Conservation (phyloP, 2,329 filamentous ascomycete species). For the Diaporthe batatas region DNA sequence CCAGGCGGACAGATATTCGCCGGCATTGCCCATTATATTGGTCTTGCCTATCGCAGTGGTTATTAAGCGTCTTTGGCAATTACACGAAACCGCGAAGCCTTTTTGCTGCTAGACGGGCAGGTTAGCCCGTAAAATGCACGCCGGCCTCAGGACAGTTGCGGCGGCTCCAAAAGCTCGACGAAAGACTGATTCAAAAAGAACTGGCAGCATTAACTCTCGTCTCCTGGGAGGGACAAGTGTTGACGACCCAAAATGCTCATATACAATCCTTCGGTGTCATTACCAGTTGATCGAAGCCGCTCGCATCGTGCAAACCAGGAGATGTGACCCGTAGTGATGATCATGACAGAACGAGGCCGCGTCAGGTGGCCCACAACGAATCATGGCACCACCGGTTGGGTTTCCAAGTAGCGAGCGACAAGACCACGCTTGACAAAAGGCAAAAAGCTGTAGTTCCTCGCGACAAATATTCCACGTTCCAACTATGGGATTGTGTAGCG, state of each 20-base stretch:
- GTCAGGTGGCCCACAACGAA: background rate
- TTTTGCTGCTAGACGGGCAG: background rate
- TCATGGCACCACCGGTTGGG: too few relatives aligned
- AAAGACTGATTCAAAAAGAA: background rate
- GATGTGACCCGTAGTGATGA: background rate
- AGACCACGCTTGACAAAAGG: background rate
- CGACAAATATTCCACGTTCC: background rate
- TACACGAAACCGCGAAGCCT: background rate
- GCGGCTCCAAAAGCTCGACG: background rate
- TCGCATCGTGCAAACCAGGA: background rate
- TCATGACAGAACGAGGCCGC: background rate
- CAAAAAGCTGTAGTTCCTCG: too few relatives aligned
- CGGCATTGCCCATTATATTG: background rate
- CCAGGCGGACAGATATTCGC: conserved; percentile 19
- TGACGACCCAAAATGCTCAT: background rate
- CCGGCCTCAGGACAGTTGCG: background rate
- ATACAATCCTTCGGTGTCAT: background rate
- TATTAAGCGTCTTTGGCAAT: background rate
- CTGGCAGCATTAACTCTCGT: background rate
- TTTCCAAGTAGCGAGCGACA: background rate
- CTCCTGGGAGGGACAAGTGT: background rate
- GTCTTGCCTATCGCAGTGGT: background rate
- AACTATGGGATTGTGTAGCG: background rate
- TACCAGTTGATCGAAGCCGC: background rate
- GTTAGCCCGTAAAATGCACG: background rate